Evolutionary conservation across 495 filamentous ascomycete genomes (phyloP).

Genomic region (Aspergillus asperescens): DNA sequence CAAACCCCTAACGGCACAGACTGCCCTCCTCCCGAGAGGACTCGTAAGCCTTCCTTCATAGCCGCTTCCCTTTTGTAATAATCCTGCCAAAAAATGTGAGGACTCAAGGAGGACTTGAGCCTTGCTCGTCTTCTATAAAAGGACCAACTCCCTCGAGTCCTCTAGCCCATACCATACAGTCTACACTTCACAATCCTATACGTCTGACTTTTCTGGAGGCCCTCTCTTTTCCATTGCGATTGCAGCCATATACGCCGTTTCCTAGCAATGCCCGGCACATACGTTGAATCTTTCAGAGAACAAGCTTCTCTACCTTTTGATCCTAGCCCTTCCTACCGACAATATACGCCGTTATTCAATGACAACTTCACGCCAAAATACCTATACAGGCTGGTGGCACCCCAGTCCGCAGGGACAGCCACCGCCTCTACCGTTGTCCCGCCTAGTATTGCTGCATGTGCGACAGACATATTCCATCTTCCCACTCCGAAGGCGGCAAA

Average conservation of each 20-base stretch:
- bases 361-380: background rate
- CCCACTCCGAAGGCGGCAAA: background rate
- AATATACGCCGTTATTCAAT: background rate
- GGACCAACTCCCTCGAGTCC: no score
- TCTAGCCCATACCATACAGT: no score
- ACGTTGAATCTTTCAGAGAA: background rate
- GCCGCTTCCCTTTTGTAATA: no score
- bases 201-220: background rate
- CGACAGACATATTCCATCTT: constrained; percentile 7
- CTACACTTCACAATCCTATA: no score
- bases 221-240: no score
- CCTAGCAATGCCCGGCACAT: background rate
- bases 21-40: no score
- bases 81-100: no score
- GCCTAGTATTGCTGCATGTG: background rate
- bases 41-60: no score
- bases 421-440: background rate
- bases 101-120: no score
- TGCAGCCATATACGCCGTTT: background rate
- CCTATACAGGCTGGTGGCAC: constrained; percentile 5
- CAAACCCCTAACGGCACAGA: no score
- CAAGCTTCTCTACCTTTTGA: background rate
- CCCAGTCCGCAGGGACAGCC: background rate
- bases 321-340: background rate
- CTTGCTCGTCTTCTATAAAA: no score